Conservation (phyloP, 2,329 filamentous ascomycete genomes). For the Beauveria varroae region DNA sequence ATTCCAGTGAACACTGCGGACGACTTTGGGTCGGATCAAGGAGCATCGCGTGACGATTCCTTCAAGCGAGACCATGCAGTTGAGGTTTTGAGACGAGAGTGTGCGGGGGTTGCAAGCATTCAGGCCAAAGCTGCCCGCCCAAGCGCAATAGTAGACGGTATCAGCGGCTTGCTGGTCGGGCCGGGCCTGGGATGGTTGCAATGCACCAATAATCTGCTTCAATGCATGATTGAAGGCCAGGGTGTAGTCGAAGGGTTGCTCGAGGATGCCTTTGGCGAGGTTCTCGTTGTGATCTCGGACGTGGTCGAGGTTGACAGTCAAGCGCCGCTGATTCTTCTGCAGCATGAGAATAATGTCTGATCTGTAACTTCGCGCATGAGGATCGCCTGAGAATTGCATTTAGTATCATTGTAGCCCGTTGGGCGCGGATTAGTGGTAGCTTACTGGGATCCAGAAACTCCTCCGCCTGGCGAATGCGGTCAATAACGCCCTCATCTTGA, state of each 20-base stretch:
- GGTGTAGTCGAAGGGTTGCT: slow-evolving; percentile 80
- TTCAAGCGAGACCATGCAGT: slow-evolving; percentile 94
- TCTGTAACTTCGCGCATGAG: slow-evolving; percentile 65
- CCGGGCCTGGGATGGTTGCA: slow-evolving; percentile 58
- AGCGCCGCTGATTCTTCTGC: slow-evolving; percentile 56
- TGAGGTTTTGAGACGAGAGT: slow-evolving; percentile 79
- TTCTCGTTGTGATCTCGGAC: slow-evolving; percentile 81
- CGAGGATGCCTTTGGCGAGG: slow-evolving; percentile 70
- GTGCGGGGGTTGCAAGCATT: slow-evolving; percentile 93
- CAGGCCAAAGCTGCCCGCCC: slow-evolving; percentile 89
- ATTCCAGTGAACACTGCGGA: slow-evolving; percentile 96
- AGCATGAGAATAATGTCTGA: slow-evolving; percentile 79
- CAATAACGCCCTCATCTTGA: slow-evolving; percentile 74
- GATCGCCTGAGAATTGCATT: slow-evolving; percentile 24
- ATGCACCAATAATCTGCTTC: slow-evolving; percentile 75
- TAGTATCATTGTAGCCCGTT: neutral
- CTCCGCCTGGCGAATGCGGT: slow-evolving; percentile 78
- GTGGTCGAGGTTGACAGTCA: slow-evolving; percentile 78
- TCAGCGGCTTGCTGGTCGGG: slow-evolving; percentile 71
- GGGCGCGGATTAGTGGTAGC: slow-evolving; percentile 22
- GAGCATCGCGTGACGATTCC: slow-evolving; percentile 97
- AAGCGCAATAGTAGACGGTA: slow-evolving; percentile 92
- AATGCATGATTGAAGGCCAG: slow-evolving; percentile 86
- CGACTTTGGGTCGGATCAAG: slow-evolving; percentile 90
- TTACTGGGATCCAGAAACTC: slow-evolving; percentile 92